Percentiles rank a stretch among this genome's conserved stretches.
Evolutionary conservation across 495 filamentous ascomycete species (phyloP).

Genomic region (Penicillium odoratum): DNA sequence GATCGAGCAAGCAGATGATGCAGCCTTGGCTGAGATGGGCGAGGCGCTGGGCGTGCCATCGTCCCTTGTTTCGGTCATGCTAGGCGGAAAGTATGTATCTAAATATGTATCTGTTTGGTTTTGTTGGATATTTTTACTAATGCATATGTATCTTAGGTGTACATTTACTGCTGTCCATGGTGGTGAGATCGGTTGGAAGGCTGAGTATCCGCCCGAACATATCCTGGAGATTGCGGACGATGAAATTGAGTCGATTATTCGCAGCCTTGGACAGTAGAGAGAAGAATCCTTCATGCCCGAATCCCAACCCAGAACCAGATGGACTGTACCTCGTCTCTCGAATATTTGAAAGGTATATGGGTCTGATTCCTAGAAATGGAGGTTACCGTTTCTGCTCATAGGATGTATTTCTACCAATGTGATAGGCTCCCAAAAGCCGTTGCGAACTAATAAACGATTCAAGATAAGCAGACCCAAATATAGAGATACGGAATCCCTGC

Average conservation of each 20-base stretch:
- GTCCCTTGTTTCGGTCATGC: constrained; percentile 32
- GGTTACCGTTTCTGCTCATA: too few relatives aligned
- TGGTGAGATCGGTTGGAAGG: constrained; percentile 42
- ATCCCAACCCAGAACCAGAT: too few relatives aligned
- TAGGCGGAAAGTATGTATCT: constrained; percentile 43
- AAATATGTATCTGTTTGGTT: too few relatives aligned
- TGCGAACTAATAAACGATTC: neutral
- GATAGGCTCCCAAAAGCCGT: too few relatives aligned
- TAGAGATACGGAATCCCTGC: neutral
- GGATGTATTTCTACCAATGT: too few relatives aligned
- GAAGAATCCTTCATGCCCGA: too few relatives aligned
- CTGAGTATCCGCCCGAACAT: constrained; percentile 36
- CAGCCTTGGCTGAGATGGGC: constrained; percentile 36
- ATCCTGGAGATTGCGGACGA: constrained; percentile 39
- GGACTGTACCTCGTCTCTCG: too few relatives aligned
- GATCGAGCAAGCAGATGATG: constrained; percentile 33
- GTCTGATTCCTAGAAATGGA: too few relatives aligned
- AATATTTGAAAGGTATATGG: too few relatives aligned
- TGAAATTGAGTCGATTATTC: constrained; percentile 41
- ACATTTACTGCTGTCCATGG: constrained; percentile 31
- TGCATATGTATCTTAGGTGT: neutral
- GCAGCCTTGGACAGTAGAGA: neutral
- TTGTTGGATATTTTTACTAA: too few relatives aligned
- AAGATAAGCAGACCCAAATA: neutral
- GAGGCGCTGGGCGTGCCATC: constrained; percentile 30